Conservation (phyloP, 2,329 filamentous ascomycete genomes). For the Juglanconis juglandina region DNA sequence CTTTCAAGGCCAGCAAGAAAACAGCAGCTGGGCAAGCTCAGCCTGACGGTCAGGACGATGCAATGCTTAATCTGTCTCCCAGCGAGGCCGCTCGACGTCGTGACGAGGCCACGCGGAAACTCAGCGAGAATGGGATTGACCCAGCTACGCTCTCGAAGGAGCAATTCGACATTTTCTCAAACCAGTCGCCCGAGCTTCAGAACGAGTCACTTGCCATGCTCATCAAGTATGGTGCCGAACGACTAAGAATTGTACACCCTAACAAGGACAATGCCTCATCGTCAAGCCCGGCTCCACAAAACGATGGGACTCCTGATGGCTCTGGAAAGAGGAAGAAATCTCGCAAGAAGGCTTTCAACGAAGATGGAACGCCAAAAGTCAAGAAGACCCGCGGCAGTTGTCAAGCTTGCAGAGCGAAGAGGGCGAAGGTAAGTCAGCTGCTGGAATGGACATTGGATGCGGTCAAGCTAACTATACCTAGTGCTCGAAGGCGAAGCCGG, state of each 20-base stretch:
- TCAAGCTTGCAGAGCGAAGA: slow-evolving; percentile 29
- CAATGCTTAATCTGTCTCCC: slow-evolving; percentile 39
- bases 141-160: slow-evolving; percentile 50
- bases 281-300: slow-evolving; percentile 18
- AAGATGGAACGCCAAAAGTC: slow-evolving; percentile 22
- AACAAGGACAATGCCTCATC: slow-evolving; percentile 30
- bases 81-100: slow-evolving; percentile 49
- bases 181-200: slow-evolving; percentile 55
- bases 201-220: slow-evolving; percentile 54
- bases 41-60: slow-evolving; percentile 20
- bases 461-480: not conserved
- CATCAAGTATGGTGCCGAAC: slow-evolving; percentile 54
- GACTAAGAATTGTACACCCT: slow-evolving; percentile 55
- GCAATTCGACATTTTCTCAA: slow-evolving; percentile 58
- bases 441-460: not conserved
- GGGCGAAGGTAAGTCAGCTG: slow-evolving; percentile 24
- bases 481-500: slow-evolving; percentile 34
- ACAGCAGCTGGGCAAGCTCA: slow-evolving; percentile 14
- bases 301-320: slow-evolving; percentile 18
- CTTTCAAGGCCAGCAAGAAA: slow-evolving; percentile 12
- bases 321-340: slow-evolving; percentile 26
- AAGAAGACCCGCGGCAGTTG: slow-evolving; percentile 32
- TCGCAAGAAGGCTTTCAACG: slow-evolving; percentile 26
- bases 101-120: slow-evolving; percentile 45
- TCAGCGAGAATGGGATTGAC: slow-evolving; percentile 46